Conservation (phyloP, 2,329 filamentous ascomycete genomes). For the Penicillium sp. region DNA sequence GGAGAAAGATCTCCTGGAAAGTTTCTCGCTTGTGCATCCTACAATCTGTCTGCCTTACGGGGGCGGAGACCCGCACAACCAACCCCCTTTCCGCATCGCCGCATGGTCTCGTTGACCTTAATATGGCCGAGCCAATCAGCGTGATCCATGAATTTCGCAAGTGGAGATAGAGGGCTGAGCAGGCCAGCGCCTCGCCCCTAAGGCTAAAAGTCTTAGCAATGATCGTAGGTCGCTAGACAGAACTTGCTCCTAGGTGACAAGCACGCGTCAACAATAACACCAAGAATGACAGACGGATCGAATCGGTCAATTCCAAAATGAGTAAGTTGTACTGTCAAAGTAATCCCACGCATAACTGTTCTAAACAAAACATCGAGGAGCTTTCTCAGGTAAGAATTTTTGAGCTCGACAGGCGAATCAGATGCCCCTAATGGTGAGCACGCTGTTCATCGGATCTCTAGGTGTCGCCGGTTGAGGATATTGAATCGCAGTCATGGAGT, state of each 20-base stretch:
- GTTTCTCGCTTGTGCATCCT: neutral
- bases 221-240: neutral
- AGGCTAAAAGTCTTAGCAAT: neutral
- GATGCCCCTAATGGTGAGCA: no score
- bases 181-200: neutral
- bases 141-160: no score
- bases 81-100: neutral
- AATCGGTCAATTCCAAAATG: neutral
- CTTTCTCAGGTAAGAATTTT: no score
- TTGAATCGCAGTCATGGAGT: no score
- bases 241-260: neutral
- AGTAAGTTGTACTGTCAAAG: neutral
- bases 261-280: neutral
- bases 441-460: no score
- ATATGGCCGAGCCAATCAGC: neutral
- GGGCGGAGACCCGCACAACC: neutral
- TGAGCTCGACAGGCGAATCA: no score
- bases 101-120: neutral
- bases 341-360: no score
- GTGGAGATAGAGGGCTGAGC: neutral
- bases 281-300: neutral
- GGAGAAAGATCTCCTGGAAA: neutral
- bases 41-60: neutral
- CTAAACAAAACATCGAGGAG: no score
- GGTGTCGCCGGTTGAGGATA: no score